phyloP scores from a whole-genome alignment of 2,329 filamentous ascomycete species.

The Neofusicoccum sp. region DNA sequence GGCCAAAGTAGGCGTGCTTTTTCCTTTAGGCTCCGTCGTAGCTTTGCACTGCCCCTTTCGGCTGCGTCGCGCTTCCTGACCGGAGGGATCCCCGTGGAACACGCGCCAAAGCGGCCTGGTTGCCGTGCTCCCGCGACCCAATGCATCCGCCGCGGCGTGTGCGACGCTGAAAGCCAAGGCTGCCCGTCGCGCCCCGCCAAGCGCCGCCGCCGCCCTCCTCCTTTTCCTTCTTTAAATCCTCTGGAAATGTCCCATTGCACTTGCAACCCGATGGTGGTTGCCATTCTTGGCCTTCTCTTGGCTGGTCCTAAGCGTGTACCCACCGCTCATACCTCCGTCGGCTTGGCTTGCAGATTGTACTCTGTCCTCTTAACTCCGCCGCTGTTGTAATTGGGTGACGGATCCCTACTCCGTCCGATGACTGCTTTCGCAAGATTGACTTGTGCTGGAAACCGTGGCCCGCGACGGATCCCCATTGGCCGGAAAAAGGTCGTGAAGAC shows the following conservation, averaged over 20 bases:
- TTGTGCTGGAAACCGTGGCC: neutral
- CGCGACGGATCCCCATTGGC: neutral
- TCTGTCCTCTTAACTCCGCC: neutral
- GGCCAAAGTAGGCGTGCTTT: neutral
- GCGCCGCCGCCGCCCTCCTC: neutral
- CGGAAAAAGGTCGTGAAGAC: neutral
- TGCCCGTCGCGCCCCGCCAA: constrained; percentile 8
- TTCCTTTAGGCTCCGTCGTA: neutral
- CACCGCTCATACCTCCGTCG: neutral
- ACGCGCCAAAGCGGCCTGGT: neutral
- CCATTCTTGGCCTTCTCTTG: constrained; percentile 6
- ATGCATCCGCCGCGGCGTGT: constrained; percentile 4
- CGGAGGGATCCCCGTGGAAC: neutral
- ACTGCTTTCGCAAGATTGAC: neutral
- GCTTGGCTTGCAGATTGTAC: neutral
- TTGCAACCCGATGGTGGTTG: neutral
- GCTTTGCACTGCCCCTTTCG: constrained; percentile 14
- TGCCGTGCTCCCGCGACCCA: neutral
- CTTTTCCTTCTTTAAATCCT: neutral
- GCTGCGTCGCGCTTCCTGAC: constrained; percentile 11
- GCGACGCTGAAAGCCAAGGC: constrained; percentile 1
- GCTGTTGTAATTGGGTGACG: neutral
- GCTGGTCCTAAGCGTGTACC: constrained; percentile 10
- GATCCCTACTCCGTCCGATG: neutral
- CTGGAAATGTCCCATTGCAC: neutral